A percentile compares a stretch with the other conserved stretches of the same genome.
These are phyloP conservation scores for Pichia nanzhaoensis DNA, from an alignment of 805 yeast genomes.

Conservation along the genomic window DNA sequence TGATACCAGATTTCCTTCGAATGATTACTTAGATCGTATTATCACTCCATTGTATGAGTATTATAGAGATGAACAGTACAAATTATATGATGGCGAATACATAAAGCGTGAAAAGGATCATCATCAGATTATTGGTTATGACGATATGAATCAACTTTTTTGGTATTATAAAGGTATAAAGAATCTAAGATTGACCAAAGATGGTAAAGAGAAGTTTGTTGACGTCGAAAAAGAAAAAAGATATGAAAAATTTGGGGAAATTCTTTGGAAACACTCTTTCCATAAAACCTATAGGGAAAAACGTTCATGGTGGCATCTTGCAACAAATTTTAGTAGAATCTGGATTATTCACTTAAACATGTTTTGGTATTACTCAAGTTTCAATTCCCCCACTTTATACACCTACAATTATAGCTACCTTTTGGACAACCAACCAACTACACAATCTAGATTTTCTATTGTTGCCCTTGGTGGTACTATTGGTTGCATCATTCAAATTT, in stretches of 20 bases:
- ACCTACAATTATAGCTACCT: slow-evolving; percentile 36
- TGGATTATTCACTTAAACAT: slow-evolving; percentile 47
- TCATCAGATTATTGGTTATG: slow-evolving; percentile 50
- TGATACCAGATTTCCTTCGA: slow-evolving; percentile 13
- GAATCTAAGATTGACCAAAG: slow-evolving; percentile 25
- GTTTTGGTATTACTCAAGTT: slow-evolving; percentile 47
- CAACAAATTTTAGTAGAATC: slow-evolving; percentile 44
- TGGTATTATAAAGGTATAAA: slow-evolving; percentile 38
- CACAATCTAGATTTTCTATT: slow-evolving; percentile 38
- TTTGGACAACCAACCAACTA: slow-evolving; percentile 38
- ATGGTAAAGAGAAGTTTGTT: slow-evolving; percentile 30
- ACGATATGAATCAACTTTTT: slow-evolving; percentile 46
- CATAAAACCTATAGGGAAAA: slow-evolving; percentile 42
- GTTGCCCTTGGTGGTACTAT: slow-evolving; percentile 41
- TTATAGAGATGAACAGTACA: slow-evolving; percentile 63
- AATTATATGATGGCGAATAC: slow-evolving; percentile 46
- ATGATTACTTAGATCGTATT: slow-evolving; percentile 32
- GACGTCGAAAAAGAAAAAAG: slow-evolving; percentile 29
- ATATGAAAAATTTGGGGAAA: slow-evolving; percentile 27
- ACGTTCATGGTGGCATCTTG: slow-evolving; percentile 44
- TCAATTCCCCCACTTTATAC: slow-evolving; percentile 44
- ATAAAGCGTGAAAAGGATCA: slow-evolving; percentile 66
- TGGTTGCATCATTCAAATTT: slow-evolving; percentile 36
- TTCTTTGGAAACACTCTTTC: slow-evolving; percentile 38
- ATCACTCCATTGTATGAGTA: slow-evolving; percentile 49